Base-by-base conservation (phyloP, 192 early-diverging fungal species). In the Podila epigama region DNA sequence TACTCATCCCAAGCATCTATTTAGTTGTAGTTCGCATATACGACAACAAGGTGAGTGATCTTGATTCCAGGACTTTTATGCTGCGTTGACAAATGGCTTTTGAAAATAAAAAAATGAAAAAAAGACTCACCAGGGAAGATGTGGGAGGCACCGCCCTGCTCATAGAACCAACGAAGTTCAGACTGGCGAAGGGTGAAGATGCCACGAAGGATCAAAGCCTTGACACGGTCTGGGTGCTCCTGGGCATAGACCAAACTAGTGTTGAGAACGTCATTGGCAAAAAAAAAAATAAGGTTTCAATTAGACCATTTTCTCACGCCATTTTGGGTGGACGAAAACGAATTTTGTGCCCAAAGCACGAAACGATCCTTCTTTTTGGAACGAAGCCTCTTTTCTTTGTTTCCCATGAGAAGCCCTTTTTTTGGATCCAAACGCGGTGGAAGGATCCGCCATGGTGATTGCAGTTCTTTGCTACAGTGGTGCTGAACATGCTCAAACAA, bases 131-230 rank as follows among this genome's bases (percentile, higher is more conserved):
- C 85, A 11, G 91, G 91, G 79, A 88, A 92, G 51, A 91, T 63
- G 66, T 88, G 80, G 40, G 60, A 68, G 7, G 91, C 89, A 55
- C 91, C 91, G 32, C 86, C 86, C n/a, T 83, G 67, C 63, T 92
- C 87, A 64, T 92, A 92, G 65, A 89, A 89, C 86, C 85, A 91
- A 22, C 79, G 58, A 34, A 92, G 70, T 66, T 92, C 90, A 15
- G 69, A 69, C 48, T 82, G 50, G 32, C 85, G 79, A n/a, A 86
- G 53, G 40, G 80, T 84, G 60, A 91, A 91, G 60, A 91, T 91
- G 37, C 91, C 90, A 13, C 90, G 82, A 18, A 92, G 79, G 51
- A 91, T 87, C 40, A 92, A 79, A 18, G 83, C 90, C 59, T 89
- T 89, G 55, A 90, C 87, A 9, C 65, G 82, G 20, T 72, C 68